A percentile compares a stretch with the other conserved stretches of the same genome.
Evolutionary conservation across 371 early-diverging fungal species (phyloP).

Genomic region (Dipsacomyces acuminosporus): DNA sequence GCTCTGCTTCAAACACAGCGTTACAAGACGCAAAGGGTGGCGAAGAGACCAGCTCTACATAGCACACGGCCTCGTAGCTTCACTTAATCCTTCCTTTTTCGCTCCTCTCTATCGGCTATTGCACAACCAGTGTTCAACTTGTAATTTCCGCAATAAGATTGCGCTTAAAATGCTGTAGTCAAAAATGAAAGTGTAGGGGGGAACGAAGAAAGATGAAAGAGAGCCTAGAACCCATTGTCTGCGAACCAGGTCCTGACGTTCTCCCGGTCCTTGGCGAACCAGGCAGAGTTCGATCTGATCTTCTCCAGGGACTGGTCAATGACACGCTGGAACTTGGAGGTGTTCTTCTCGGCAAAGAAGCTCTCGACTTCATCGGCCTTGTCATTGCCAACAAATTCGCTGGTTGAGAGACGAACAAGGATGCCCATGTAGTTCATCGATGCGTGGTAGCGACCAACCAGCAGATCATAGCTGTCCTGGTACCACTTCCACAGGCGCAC

Average conservation of each 20-base stretch:
- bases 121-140: no score
- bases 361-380: slow-evolving; percentile 62
- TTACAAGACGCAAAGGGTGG: neutral
- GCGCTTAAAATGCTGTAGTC: no score
- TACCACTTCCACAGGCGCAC: slow-evolving; percentile 76
- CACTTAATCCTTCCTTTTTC: no score
- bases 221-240: slow-evolving; percentile 11
- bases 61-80: no score
- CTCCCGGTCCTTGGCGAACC: slow-evolving; percentile 71
- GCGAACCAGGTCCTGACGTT: slow-evolving; percentile 66
- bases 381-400: slow-evolving; percentile 61
- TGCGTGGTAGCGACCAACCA: slow-evolving; percentile 64
- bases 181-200: no score
- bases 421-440: slow-evolving; percentile 71
- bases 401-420: slow-evolving; percentile 63
- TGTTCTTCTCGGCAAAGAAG: slow-evolving; percentile 73
- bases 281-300: slow-evolving; percentile 69
- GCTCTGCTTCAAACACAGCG: neutral
- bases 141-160: no score
- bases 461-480: slow-evolving; percentile 61
- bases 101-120: no score
- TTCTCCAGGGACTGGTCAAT: slow-evolving; percentile 83
- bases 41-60: neutral
- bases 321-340: slow-evolving; percentile 64
- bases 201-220: neutral